Conservation (phyloP, 495 filamentous ascomycete species). For the Trichoderma parareesei region DNA sequence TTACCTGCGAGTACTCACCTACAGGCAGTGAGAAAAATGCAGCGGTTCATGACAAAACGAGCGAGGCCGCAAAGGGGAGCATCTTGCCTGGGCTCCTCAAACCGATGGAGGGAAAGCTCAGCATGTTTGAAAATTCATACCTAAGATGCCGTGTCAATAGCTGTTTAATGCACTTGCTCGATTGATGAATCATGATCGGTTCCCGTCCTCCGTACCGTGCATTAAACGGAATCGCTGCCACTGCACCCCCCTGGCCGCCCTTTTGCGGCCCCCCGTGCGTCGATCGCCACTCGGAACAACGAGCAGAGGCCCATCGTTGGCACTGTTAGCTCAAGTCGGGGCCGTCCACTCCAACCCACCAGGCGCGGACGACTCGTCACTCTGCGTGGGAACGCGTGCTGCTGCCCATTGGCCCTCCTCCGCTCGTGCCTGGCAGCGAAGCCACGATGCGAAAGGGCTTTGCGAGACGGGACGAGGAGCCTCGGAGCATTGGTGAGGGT, state of each 20-base stretch:
- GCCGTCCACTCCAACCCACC: background rate
- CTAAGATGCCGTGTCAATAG: too few species aligned
- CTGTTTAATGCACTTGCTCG: too few species aligned
- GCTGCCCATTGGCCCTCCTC: constrained; percentile 7
- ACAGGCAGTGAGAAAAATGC: too few species aligned
- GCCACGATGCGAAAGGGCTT: background rate
- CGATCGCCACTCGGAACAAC: constrained; percentile 3
- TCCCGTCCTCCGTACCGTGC: too few species aligned
- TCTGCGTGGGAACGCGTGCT: constrained; percentile 2
- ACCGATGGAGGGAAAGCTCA: too few species aligned
- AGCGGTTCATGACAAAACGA: too few species aligned
- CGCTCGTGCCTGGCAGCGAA: constrained; percentile 2
- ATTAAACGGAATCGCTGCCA: background rate
- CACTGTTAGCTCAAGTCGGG: background rate
- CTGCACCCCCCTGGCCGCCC: background rate
- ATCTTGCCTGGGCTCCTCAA: too few species aligned
- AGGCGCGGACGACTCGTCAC: background rate
- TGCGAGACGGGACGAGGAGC: too few species aligned
- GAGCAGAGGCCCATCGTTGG: background rate
- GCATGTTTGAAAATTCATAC: too few species aligned
- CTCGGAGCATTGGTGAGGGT: background rate
- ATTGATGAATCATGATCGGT: too few species aligned
- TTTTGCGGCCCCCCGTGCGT: constrained; percentile 2
- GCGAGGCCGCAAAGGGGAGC: too few species aligned
- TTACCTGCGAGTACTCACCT: too few species aligned